Conservation (phyloP, 805 yeast genomes). For the Saccharomycopsis synnaedendra region DNA sequence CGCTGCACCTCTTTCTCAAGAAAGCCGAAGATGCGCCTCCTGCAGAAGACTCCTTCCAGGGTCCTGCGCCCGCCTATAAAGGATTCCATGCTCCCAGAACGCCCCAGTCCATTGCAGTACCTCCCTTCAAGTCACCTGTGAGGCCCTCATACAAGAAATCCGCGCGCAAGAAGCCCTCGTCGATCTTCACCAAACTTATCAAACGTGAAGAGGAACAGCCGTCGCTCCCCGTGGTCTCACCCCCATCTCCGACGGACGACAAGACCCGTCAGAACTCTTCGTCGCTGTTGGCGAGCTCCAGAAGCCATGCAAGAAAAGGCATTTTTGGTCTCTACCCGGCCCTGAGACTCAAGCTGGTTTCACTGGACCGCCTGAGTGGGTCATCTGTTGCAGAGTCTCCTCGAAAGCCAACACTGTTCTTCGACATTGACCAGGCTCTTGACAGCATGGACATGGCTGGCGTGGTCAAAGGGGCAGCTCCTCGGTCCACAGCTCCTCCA, state of each 20-base stretch:
- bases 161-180: conserved; percentile 1
- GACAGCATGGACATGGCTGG: conserved; percentile 7
- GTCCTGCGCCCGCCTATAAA: conserved; percentile 1
- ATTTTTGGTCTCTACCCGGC: conserved; percentile 7
- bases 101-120: not conserved
- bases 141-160: conserved; percentile 7
- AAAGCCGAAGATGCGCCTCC: not conserved
- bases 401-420: conserved; percentile 5
- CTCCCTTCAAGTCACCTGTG: conserved; percentile 9
- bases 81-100: conserved; percentile 12
- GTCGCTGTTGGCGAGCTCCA: conserved; percentile 4
- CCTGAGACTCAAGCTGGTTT: conserved; percentile 11
- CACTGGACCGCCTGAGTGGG: conserved; percentile 2
- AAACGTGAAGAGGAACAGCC: not conserved
- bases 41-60: not conserved
- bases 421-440: conserved; percentile 8
- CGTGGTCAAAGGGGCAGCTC: conserved; percentile 7
- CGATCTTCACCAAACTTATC: conserved; percentile 8
- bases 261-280: conserved; percentile 12
- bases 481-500: conserved; percentile 1
- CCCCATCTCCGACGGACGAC: not conserved
- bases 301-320: conserved; percentile 7
- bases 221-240: not conserved
- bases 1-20: conserved; percentile 13
- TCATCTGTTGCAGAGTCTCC: not conserved